A percentile compares a stretch with the other conserved stretches of the same genome.
Evolutionary conservation across 805 yeast genomes (phyloP).

Genomic region (Vanderwaltozyma polyspora): DNA sequence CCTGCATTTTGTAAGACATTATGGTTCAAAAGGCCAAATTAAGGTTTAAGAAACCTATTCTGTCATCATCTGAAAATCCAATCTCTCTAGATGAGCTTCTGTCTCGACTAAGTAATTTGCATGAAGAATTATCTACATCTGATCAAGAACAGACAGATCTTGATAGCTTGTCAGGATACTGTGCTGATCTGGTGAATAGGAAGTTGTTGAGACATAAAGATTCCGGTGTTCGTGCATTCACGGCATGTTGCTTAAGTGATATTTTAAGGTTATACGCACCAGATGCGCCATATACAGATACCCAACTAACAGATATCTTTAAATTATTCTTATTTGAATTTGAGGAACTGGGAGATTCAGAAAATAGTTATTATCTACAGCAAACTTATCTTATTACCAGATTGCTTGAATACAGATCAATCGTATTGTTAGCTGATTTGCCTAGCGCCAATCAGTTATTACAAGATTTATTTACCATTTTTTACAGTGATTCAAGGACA

Average conservation of each 20-base stretch:
- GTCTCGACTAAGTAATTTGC: constrained; percentile 43
- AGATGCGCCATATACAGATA: constrained; percentile 71
- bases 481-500: constrained; percentile 40
- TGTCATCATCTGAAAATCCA: constrained; percentile 46
- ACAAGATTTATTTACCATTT: constrained; percentile 44
- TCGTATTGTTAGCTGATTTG: constrained; percentile 63
- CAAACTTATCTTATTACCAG: constrained; percentile 54
- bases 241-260: constrained; percentile 67
- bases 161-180: constrained; percentile 33
- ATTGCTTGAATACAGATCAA: constrained; percentile 64
- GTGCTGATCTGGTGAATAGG: constrained; percentile 42
- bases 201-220: constrained; percentile 54
- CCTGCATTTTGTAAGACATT: too few relatives aligned
- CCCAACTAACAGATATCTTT: constrained; percentile 54
- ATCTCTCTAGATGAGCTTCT: constrained; percentile 55
- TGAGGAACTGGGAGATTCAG: constrained; percentile 40
- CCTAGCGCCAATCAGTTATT: constrained; percentile 49
- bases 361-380: constrained; percentile 55
- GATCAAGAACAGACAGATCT: constrained; percentile 51
- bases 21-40: constrained; percentile 22
- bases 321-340: constrained; percentile 56
- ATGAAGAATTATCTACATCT: constrained; percentile 49
- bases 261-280: constrained; percentile 74
- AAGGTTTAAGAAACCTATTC: constrained; percentile 35
- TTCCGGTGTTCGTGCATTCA: constrained; percentile 54